Evolutionary conservation across 441 rosid genomes (phyloP).

Genomic region (Iberis amara): DNA sequence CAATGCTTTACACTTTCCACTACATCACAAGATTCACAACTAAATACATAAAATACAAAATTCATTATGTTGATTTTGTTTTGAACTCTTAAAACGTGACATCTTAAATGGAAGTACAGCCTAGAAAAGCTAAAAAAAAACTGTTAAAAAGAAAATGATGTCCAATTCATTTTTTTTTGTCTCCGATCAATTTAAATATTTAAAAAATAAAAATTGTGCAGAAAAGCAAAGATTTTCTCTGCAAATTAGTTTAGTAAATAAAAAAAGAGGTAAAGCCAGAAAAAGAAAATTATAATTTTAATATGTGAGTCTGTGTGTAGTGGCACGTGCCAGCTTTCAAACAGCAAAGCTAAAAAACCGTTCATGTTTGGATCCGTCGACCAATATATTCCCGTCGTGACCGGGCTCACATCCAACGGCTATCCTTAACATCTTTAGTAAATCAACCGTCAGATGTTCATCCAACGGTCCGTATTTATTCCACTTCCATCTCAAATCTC

Average conservation of each 20-base stretch:
- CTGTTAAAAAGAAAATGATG: neutral
- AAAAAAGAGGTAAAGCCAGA: neutral
- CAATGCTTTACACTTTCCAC: neutral
- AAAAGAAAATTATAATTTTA: neutral
- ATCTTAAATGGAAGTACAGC: neutral
- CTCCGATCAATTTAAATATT: neutral
- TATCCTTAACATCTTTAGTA: neutral
- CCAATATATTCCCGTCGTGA: slow-evolving; percentile 32
- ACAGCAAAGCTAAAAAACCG: slow-evolving; percentile 34
- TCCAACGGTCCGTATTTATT: slow-evolving; percentile 46
- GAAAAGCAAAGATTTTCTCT: neutral
- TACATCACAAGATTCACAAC: too few relatives aligned
- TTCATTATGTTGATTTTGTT: neutral
- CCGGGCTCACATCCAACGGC: slow-evolving; percentile 49
- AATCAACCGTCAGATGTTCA: slow-evolving; percentile 35
- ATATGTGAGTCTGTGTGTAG: slow-evolving; percentile 20
- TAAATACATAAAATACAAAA: too few relatives aligned
- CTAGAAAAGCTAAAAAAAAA: neutral
- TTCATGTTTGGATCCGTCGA: slow-evolving; percentile 33
- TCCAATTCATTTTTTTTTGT: neutral
- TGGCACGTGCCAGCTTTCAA: slow-evolving; percentile 30
- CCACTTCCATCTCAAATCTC: slow-evolving; percentile 7
- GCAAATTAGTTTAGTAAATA: neutral
- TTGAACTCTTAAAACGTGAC: neutral
- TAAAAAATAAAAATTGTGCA: neutral